Base-by-base conservation (phyloP, 2,329 filamentous ascomycete species). In the Macrophomina tecta region DNA sequence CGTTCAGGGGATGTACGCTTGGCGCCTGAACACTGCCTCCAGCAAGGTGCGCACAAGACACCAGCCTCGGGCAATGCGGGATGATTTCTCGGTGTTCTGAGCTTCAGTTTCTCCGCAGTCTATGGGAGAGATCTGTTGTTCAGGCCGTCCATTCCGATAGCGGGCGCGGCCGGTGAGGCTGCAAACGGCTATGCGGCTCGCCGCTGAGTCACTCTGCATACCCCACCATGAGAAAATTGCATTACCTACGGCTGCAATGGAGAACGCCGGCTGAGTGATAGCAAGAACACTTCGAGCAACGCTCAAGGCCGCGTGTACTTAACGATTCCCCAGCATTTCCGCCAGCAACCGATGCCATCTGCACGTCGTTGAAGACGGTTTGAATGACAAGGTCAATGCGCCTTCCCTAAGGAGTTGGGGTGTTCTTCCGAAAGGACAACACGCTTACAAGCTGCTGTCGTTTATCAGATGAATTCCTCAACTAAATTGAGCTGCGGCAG, bases 1-100 rank as follows among this genome's bases (percentile, higher is more conserved):
- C 63, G 63, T 48, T 56, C 52, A 49, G 63, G 63, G 63, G 53
- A 65, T 28, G 34, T 32, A 18, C 7, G 23, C 63, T 65, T 65
- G 63, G 63, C 63, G 34, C 32, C 42, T 62, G 42, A 23, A 1
- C 58, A 62, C 18, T 38, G 32, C 45, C 45, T n/a, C 12, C 58
- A 28, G n/a, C 45, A 34, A 8, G 46, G 58, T 40, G 58, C 45
- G 32, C 58, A 49, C 45, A 48, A 62, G 58, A 49, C 58, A 49
- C 45, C 9, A 62, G 58, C n/a, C 42, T 62, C 58, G 28, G 58
- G 12, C 45, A 45, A 48, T 18, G n/a, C 34, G 32, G 32, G 36
- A 49, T 36, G 42, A 38, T 34, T 49, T 12, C 45, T 36, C 11
- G 45, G 58, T 28, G 30, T 62, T 38, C 32, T 62, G 45, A 49